These are phyloP conservation scores for Lepidium africanum DNA, from an alignment of 345 rosid genomes.

Conservation along the genomic window DNA sequence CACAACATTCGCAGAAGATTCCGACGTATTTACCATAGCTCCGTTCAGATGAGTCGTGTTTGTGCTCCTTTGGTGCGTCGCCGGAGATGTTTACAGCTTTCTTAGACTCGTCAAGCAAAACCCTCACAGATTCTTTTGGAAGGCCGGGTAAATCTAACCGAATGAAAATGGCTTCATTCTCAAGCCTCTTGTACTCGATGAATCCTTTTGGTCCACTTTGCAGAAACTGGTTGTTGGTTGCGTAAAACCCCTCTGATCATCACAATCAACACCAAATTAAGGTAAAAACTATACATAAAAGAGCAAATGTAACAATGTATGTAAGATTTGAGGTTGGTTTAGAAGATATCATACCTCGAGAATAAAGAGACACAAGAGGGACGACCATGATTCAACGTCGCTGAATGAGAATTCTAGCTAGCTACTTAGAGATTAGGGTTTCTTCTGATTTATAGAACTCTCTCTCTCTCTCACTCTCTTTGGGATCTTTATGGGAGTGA, in stretches of 20 bases:
- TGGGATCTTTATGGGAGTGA: too few species aligned
- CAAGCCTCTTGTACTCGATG: slow-evolving; percentile 1
- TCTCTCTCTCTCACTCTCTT: neutral
- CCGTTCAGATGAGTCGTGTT: slow-evolving; percentile 5
- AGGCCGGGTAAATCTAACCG: neutral
- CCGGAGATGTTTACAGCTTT: neutral
- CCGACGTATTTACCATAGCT: neutral
- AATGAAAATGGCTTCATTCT: slow-evolving; percentile 5
- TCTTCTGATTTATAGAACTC: neutral
- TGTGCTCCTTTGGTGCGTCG: slow-evolving; percentile 8
- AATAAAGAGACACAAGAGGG: neutral
- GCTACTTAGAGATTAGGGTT: neutral
- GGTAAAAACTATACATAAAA: neutral
- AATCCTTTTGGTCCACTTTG: slow-evolving; percentile 19
- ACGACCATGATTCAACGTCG: neutral
- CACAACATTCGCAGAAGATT: slow-evolving; percentile 11
- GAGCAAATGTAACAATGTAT: neutral
- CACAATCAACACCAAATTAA: too few species aligned
- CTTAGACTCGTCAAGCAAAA: neutral
- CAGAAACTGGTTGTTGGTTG: slow-evolving; percentile 17
- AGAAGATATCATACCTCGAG: neutral
- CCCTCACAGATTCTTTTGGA: neutral
- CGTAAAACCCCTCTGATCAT: slow-evolving; percentile 14
- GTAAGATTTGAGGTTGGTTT: neutral
- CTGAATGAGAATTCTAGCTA: neutral